Base-by-base conservation (phyloP, 139 green algal genomes). In the Astrephomene gubernaculifera region DNA sequence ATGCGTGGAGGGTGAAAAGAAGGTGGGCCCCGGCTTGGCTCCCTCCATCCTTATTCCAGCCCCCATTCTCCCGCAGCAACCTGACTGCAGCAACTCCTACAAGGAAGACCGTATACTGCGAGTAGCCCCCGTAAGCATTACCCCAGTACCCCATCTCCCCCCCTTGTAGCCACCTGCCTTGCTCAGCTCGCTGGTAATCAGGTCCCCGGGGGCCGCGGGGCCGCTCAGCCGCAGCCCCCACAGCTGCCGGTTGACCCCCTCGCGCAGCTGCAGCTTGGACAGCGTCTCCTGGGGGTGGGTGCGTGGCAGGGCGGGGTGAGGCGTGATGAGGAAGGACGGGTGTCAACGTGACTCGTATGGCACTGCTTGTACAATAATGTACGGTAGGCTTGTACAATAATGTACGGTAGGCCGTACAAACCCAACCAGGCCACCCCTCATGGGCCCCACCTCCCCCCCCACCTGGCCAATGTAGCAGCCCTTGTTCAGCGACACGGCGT, bases 271-370 rank as follows among this genome's bases (percentile, higher is more conserved):
- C 38, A 95, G 86, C 88, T 96, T 96, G 53, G 93, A 65, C 6
- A 97, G 72, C 19, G 94, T 95, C 81, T 97, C 95, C 71, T 97
- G 93, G 7, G 2, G n/a, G 31, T 96, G 94, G 6, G 2, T 9
- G 38, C 21, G 35, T 71, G 64, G 9, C 3, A 39, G 61, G 3
- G 29, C 29, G 61, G 4, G 35, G 35, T 33, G 65, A 49, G 65
- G 9, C 35, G 35, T 5, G 14, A 6, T 5, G 14, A 29, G 65
- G 65, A 45, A 14, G 33, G 65, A 25, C 12, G 65, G 5, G 61
- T 70, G 29, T 19, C 61, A 21, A 70, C 49, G 49, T n/a, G n/a
- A n/a, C n/a, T n/a, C n/a, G n/a, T n/a, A n/a, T n/a, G n/a, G n/a
- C n/a, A n/a, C n/a, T n/a, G n/a, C n/a, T n/a, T n/a, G n/a, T n/a